Evolutionary conservation across 306 rosid genomes (phyloP), one percentile per base, ranked within the genome.

Genomic region (Hylodesmum podocarpum): DNA sequence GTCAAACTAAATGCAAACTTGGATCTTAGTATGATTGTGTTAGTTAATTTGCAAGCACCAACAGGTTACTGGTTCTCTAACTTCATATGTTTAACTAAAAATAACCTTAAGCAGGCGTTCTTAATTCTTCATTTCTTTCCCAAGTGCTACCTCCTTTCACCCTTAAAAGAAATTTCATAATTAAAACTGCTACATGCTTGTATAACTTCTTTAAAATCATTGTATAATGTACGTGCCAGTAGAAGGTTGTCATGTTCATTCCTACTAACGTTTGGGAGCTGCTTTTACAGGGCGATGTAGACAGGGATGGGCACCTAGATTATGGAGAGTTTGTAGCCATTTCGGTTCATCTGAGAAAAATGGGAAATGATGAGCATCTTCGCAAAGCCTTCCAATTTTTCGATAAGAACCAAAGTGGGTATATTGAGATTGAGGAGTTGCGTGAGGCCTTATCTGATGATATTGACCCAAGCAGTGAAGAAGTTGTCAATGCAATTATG

Each of bases 281-380:
- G 47, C 55, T 66, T 80, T 83, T 79, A 44, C 98, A 95, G 99
- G 97, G 99, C 46, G 97, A 95, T 73, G 86, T 83, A 55, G 96
- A 95, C 80, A 91, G 83, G 76, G 99, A 95, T 50, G 97, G 99
- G 27, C 64, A 81, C 84, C 87, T 95, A 37, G 96, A 91, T 81
- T 95, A 88, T 6, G 91, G 90, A 79, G 99, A 95, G 78, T 92
- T 89, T 66, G 97, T 96, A 6, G 97, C 99, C 46, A 88, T 96
- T 71, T 84, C 98, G 31, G 89, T 96, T 83, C 99, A 96, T 76
- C 80, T 96, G 53, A 87, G 84, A 76, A 92, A 66, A 84, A 89
- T 96, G 86, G 98, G 90, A 39, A 84, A 88, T 61, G 91, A 92
- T 16, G 94, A 87, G 59, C 99, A 96, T 78, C 90, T 96, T 80